phyloP scores from a whole-genome alignment of 164 flowering plant species.

The Cinnamomum chago region DNA sequence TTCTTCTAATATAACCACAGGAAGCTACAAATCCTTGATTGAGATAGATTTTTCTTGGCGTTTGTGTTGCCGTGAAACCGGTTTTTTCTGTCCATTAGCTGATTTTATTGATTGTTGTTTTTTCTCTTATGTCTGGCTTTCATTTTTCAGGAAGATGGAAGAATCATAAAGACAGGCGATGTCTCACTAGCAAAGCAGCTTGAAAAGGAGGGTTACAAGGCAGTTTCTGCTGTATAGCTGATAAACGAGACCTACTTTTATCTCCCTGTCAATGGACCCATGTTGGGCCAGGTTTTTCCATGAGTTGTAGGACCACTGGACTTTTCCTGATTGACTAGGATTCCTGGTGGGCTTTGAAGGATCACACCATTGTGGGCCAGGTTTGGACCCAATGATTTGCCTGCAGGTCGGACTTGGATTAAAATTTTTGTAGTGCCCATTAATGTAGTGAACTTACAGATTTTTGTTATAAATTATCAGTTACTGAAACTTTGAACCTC shows the following conservation, averaged over 20 bases:
- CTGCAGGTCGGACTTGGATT: too few species aligned
- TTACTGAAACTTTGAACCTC: too few species aligned
- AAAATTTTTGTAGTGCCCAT: too few species aligned
- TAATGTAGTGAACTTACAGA: too few species aligned
- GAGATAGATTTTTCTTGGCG: not conserved
- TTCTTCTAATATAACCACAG: too few species aligned
- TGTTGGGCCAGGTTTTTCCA: not conserved
- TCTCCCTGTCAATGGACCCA: not conserved
- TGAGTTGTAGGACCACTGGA: not conserved
- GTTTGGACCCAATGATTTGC: too few species aligned
- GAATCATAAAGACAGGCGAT: slow-evolving; percentile 83
- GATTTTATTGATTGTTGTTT: not conserved
- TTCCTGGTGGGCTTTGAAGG: too few species aligned
- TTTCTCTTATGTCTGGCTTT: not conserved
- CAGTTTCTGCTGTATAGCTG: slow-evolving; percentile 39
- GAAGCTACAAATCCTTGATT: too few species aligned
- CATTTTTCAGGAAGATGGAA: slow-evolving; percentile 67
- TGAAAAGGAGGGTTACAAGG: slow-evolving; percentile 83
- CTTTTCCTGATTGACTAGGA: too few species aligned
- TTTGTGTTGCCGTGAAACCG: not conserved
- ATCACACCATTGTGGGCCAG: too few species aligned
- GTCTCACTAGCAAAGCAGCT: slow-evolving; percentile 61
- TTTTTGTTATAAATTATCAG: too few species aligned
- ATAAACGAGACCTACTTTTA: too few species aligned
- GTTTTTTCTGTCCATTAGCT: not conserved